Base-by-base conservation (phyloP, 371 early-diverging fungal genomes). In the Rhizopus stolonifer region DNA sequence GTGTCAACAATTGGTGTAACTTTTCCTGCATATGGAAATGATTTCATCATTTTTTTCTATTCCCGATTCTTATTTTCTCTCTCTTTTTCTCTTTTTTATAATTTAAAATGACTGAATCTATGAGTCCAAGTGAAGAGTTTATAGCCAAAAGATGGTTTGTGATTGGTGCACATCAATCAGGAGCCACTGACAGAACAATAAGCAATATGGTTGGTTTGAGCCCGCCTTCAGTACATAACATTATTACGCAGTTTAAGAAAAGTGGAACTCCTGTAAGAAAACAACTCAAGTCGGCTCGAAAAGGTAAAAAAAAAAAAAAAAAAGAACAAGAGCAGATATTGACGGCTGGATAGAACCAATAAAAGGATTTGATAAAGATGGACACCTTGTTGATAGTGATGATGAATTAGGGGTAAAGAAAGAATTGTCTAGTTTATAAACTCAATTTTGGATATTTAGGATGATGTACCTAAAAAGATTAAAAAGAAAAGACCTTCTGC, bases 151-250 rank as follows among this genome's bases (percentile, higher is more conserved):
- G 60, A 24, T 77, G 77, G 77, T 63, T 73, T 29, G 64, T 71
- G 18, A 58, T 77, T 23, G 77, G 77, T 7, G 77, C 77, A 36
- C 61, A 72, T 48, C 67, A 69, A 58, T 69, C 77, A n/a, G 77
- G 77, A 39, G 74, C 74, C 3, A 59, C 70, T 31, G 77, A 77
- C 52, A 71, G 60, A 54, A 52, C 59, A 14, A 58, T 71, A 14
- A 69, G 70, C 21, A 64, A 69, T 21, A 50, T 77, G 15, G 52
- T 70, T 45, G 74, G 74, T 15, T 66, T 77, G 14, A 71, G 72
- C 10, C 64, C 55, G 18, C 63, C 66, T 3, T 63, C 69, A 10
- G 71, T 69, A 17, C 67, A 71, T 23, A 67, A 69, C 29, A 71
- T 77, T 25, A 56, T 71, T 36, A 47, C 63, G 22, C 67, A 73